phyloP scores from a whole-genome alignment of 1,284 basidiomycete species.

The Cutaneotrichosporon sp. region DNA sequence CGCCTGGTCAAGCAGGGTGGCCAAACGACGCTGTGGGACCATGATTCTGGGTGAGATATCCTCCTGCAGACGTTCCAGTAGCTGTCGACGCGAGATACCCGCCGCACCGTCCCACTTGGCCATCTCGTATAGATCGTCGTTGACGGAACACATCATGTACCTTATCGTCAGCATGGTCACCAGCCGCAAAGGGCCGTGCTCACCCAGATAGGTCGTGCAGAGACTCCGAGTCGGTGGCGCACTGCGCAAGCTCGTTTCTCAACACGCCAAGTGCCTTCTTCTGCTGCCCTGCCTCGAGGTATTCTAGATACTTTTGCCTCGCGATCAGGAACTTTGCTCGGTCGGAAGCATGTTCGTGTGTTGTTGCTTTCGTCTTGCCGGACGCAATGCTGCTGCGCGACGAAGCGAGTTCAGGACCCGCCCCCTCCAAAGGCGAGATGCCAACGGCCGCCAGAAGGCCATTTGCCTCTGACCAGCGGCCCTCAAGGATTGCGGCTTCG shows the following conservation, averaged over 20 bases:
- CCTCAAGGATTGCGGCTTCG: constrained; percentile 72
- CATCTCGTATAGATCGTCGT: constrained; percentile 72
- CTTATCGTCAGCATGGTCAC: constrained; percentile 54
- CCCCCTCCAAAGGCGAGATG: constrained; percentile 45
- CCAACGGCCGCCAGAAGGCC: constrained; percentile 64
- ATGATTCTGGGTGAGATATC: constrained; percentile 84
- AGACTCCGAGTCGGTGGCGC: constrained; percentile 65
- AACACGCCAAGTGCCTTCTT: constrained; percentile 80
- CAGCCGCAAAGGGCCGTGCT: too few relatives aligned
- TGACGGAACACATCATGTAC: constrained; percentile 80
- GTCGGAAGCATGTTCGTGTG: constrained; percentile 49
- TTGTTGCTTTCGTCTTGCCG: constrained; percentile 24
- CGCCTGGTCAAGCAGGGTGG: constrained; percentile 80
- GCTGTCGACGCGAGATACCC: constrained; percentile 67
- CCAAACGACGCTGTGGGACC: constrained; percentile 84
- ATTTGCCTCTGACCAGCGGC: constrained; percentile 78
- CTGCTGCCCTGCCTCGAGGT: constrained; percentile 76
- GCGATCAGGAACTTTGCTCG: constrained; percentile 80
- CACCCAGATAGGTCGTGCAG: constrained; percentile 81
- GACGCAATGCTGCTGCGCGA: constrained; percentile 31
- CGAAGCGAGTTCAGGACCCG: constrained; percentile 13
- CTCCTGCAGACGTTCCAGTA: constrained; percentile 78
- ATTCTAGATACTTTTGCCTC: constrained; percentile 93
- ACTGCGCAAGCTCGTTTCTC: constrained; percentile 76
- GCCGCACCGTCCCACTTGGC: constrained; percentile 85